These are phyloP conservation scores for Ophiostoma piceae DNA, from an alignment of 2,329 filamentous ascomycete genomes.

Conservation along the genomic window DNA sequence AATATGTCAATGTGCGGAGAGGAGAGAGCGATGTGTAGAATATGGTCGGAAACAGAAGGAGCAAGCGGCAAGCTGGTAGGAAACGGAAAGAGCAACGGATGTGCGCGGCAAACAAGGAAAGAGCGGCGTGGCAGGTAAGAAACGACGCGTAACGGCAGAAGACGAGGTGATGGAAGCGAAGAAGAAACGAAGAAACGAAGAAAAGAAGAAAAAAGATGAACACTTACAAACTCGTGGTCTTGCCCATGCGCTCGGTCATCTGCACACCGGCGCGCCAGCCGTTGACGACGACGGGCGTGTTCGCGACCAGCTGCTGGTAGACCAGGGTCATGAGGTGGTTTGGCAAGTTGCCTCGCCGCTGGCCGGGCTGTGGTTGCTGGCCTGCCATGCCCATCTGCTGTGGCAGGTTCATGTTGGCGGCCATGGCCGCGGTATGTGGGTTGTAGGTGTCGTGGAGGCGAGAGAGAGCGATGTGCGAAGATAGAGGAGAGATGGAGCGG, in stretches of 20 bases:
- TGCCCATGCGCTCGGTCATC: slow-evolving; percentile 41
- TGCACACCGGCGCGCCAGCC: slow-evolving; percentile 40
- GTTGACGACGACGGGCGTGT: slow-evolving; percentile 33
- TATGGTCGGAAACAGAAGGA: background rate
- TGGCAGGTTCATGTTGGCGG: slow-evolving; percentile 46
- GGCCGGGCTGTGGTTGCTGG: slow-evolving; percentile 35
- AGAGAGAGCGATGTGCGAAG: background rate
- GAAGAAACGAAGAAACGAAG: background rate
- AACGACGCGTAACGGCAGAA: background rate
- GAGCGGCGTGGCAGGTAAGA: background rate
- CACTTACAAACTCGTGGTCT: slow-evolving; percentile 42
- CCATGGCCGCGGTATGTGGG: slow-evolving; percentile 46
- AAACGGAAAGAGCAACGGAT: background rate
- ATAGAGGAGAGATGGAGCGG: background rate
- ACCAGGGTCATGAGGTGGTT: slow-evolving; percentile 35
- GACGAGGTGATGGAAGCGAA: background rate
- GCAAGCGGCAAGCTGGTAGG: no score
- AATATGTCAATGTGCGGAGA: background rate
- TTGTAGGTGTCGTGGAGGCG: background rate
- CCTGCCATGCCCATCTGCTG: slow-evolving; percentile 49
- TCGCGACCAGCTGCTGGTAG: slow-evolving; percentile 31
- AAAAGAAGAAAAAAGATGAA: background rate
- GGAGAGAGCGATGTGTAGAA: no score
- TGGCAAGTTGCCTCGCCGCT: slow-evolving; percentile 38
- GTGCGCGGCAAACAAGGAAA: background rate